phyloP scores from a whole-genome alignment of 2,329 filamentous ascomycete species.

The Paracoccidioides brasiliensis region DNA sequence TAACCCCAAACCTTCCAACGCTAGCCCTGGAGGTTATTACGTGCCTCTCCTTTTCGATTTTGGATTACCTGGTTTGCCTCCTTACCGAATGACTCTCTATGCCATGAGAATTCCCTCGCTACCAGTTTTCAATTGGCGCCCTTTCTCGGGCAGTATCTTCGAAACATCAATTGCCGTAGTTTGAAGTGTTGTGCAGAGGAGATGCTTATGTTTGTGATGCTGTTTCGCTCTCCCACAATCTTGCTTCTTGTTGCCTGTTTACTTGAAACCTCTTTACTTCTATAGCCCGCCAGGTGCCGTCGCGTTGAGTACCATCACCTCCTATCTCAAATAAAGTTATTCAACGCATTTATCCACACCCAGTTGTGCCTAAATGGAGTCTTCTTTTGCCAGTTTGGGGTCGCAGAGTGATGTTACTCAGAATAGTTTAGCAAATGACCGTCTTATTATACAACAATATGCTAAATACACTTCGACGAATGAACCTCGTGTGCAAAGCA shows the following conservation, averaged over 20 bases:
- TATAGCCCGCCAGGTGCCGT: background rate
- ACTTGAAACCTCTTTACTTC: background rate
- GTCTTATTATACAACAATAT: slow-evolving; percentile 17
- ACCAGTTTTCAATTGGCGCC: too few species aligned
- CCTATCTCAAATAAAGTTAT: background rate
- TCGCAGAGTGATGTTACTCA: slow-evolving; percentile 16
- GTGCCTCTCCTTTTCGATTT: too few species aligned
- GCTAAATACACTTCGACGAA: slow-evolving; percentile 24
- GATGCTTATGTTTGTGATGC: too few species aligned
- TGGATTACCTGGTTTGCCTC: too few species aligned
- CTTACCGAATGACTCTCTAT: too few species aligned
- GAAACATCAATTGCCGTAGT: too few species aligned
- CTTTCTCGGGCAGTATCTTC: too few species aligned
- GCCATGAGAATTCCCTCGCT: too few species aligned
- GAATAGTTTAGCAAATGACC: background rate
- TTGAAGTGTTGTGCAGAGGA: too few species aligned
- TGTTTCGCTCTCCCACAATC: background rate
- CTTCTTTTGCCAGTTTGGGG: slow-evolving; percentile 19
- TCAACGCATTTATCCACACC: background rate
- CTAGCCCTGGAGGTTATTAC: too few species aligned
- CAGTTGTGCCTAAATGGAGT: slow-evolving; percentile 17
- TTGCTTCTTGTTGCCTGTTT: background rate
- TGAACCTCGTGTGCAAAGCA: slow-evolving; percentile 24
- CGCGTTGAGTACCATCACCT: background rate
- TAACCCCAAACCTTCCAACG: background rate